Base-by-base conservation (phyloP, 1,284 basidiomycete species). In the Cystobasidium sp. region DNA sequence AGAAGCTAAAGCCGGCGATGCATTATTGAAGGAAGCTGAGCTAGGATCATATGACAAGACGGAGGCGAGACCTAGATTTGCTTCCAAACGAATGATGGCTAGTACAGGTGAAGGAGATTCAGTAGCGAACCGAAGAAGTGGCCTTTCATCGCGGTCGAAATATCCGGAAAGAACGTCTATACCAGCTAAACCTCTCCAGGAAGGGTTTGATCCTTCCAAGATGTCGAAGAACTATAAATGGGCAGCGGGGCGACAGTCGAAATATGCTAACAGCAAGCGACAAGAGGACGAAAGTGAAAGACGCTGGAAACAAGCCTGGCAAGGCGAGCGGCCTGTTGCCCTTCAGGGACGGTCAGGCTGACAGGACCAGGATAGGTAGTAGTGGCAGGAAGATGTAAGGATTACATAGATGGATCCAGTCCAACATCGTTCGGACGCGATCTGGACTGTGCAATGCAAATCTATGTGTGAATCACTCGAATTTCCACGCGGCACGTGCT, bases 41-140 rank as follows among this genome's bases (percentile, higher is more conserved):
- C 65, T 67, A 47, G 74, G 79, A 31, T 84, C 83, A 78, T 87
- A 88, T 80, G 84, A 87, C 84, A 85, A 85, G 78, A 31, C 31
- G 31, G 31, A 31, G 31, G 5, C 31, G 31, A 84, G 82, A 56
- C 84, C 84, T 78, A 75, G n/a, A 3, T 31, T 49, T 14, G 6
- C 24, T 37, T 90, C 78, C 84, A 85, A 76, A 86, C 86, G 80
- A 86, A 85, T 31, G 31, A 31, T 31, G 31, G 31, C 31, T 31
- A 31, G 31, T 31, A 78, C 90, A 92, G 83, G 68, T 43, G 55
- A 59, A 61, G 14, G 68, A 55, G 59, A 58, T n/a, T 58, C 14
- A 3, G 18, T 41, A 56, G 39, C 1, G 37, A 47, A 7, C 53
- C 16, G 16, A 52, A 59, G 56, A 31, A 31, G 31, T 31, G 31